Evolutionary conservation across 495 filamentous ascomycete genomes (phyloP).

Genomic region (Xylaria curta): DNA sequence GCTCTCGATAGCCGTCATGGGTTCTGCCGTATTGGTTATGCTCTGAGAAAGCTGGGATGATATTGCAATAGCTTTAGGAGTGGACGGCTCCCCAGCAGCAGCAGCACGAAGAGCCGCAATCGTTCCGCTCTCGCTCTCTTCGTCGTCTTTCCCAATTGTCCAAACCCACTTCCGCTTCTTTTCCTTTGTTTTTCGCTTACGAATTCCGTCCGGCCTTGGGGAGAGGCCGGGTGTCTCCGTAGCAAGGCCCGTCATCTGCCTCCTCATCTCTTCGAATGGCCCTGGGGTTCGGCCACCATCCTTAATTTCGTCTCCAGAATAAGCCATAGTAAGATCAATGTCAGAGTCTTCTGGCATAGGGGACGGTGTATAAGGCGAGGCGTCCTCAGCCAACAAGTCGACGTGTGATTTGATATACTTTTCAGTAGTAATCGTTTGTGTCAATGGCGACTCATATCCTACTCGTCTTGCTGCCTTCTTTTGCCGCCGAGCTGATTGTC

Average conservation of each 20-base stretch:
- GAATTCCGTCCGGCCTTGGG: slow-evolving; percentile 45
- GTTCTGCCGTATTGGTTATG: slow-evolving; percentile 27
- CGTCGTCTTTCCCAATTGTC: slow-evolving; percentile 56
- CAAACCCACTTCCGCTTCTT: slow-evolving; percentile 61
- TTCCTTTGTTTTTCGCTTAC: slow-evolving; percentile 54
- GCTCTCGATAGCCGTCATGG: slow-evolving; percentile 29
- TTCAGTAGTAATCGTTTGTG: slow-evolving; percentile 61
- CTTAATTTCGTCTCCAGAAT: slow-evolving; percentile 54
- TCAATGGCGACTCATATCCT: slow-evolving; percentile 61
- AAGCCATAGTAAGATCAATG: slow-evolving; percentile 56
- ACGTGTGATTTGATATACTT: slow-evolving; percentile 62
- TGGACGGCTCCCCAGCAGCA: slow-evolving; percentile 30
- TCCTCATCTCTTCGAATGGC: slow-evolving; percentile 63
- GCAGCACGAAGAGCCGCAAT: slow-evolving; percentile 38
- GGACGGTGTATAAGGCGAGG: slow-evolving; percentile 53
- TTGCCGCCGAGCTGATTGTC: slow-evolving; percentile 56
- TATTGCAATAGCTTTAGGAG: slow-evolving; percentile 11
- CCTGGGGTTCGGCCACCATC: slow-evolving; percentile 63
- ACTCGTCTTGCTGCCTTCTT: slow-evolving; percentile 54
- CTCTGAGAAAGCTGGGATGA: background rate
- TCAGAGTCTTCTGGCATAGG: slow-evolving; percentile 41
- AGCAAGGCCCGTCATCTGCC: slow-evolving; percentile 54
- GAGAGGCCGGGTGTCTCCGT: slow-evolving; percentile 47
- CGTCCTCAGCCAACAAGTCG: slow-evolving; percentile 58
- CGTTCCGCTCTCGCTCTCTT: slow-evolving; percentile 49